A percentile compares a stretch with the other conserved stretches of the same genome.
Conservation (phyloP, 208 protist genomes). For the Leishmania tropica region DNA sequence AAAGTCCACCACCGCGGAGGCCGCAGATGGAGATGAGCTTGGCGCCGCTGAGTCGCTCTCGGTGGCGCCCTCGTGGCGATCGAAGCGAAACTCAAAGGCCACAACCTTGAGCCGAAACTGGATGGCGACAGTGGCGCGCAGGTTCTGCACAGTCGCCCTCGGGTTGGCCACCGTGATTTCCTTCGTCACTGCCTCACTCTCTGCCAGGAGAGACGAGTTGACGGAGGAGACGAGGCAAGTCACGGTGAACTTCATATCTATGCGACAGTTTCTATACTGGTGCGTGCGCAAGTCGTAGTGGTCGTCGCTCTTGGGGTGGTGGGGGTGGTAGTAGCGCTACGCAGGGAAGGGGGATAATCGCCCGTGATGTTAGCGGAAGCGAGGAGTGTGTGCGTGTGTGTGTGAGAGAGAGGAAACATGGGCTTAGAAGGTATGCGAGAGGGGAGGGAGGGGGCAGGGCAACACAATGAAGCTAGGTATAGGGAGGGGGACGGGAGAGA, state of each 20-base stretch:
- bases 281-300: background rate
- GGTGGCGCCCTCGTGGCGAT: background rate
- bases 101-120: constrained; percentile 68
- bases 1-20: constrained; percentile 44
- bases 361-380: constrained; percentile 2
- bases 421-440: background rate
- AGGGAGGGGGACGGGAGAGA: background rate
- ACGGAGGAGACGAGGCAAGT: constrained; percentile 53
- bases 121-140: constrained; percentile 76
- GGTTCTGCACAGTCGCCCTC: constrained; percentile 65
- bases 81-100: constrained; percentile 56
- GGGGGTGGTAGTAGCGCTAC: background rate
- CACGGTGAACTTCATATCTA: constrained; percentile 71
- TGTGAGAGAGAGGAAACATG: background rate
- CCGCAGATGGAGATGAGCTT: background rate
- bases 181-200: constrained; percentile 49
- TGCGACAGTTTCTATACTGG: background rate
- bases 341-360: background rate
- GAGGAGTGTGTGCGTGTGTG: background rate
- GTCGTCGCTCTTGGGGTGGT: background rate
- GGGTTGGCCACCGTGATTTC: constrained; percentile 80
- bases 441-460: background rate
- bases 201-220: constrained; percentile 38
- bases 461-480: background rate
- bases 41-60: background rate